Evolutionary conservation across 2,329 filamentous ascomycete genomes (phyloP).

Genomic region (Fusarium succisae): DNA sequence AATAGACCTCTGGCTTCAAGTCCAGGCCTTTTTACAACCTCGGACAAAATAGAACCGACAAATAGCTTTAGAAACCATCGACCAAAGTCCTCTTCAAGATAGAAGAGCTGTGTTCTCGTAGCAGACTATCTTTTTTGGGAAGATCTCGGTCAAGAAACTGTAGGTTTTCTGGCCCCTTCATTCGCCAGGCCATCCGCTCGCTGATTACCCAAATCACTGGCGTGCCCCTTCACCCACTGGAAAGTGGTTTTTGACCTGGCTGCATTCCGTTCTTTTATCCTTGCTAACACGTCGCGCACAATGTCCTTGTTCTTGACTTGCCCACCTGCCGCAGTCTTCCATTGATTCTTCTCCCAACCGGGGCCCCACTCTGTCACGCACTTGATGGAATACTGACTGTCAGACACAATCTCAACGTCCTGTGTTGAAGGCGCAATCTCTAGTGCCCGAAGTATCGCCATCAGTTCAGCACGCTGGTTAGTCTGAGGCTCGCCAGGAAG

Average conservation of each 20-base stretch:
- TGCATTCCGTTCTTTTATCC: conserved; percentile 74
- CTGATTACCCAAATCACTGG: conserved; percentile 75
- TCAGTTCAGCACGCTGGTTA: conserved; percentile 95
- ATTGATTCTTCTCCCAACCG: conserved; percentile 79
- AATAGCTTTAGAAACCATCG: not conserved
- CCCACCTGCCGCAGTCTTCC: conserved; percentile 77
- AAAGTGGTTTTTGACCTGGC: conserved; percentile 73
- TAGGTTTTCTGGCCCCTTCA: conserved; percentile 47
- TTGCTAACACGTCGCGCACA: conserved; percentile 74
- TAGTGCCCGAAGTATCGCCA: conserved; percentile 84
- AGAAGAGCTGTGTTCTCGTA: not conserved
- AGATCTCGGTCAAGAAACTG: not conserved
- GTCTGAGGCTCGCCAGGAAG: conserved; percentile 81
- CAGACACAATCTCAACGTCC: conserved; percentile 81
- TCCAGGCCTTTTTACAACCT: not conserved
- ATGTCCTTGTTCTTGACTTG: conserved; percentile 89
- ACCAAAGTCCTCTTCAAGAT: not conserved
- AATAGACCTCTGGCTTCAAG: not conserved
- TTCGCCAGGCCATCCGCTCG: conserved; percentile 84
- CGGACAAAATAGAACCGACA: not conserved
- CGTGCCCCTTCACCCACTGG: conserved; percentile 91
- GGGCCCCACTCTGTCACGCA: conserved; percentile 86
- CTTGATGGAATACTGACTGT: conserved; percentile 90
- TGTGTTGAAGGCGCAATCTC: conserved; percentile 75
- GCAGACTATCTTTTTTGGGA: not conserved